Base-by-base conservation (phyloP, 2,329 filamentous ascomycete species). In the Cryphonectria carpinicola region DNA sequence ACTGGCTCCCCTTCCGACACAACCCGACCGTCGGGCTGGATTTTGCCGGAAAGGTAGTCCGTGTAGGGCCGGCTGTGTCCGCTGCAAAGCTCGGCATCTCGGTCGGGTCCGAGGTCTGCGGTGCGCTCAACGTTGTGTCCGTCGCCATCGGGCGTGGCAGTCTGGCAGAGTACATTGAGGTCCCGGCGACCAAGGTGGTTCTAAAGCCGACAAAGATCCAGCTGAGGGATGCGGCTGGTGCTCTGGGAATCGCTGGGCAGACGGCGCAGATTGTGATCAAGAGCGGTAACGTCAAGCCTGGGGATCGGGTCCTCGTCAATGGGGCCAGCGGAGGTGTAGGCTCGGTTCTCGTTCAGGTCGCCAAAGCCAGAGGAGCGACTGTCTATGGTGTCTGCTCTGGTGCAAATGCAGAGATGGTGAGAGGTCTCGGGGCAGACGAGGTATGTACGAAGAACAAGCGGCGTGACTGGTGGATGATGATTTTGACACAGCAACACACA, bases 311-410 rank as follows among this genome's bases (percentile, higher is more conserved):
- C 49, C 74, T 87, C 63, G 78, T 87, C 4, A 85, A 86, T 72
- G 85, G 84, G 4, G 86, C 84, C 28, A 86, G 84, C 73, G 85
- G 85, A 0, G 85, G 84, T 17, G 82, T 87, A 7, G 85, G 85
- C 17, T 80, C 80, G 28, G 74, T 86, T 65, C 78, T 81, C 1
- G 77, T 86, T 63, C 85, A 87, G 77, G 81, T 85, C n/a, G 72
- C 78, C 74, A 79, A 84, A 72, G 79, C 82, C 56, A 72, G 78
- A 66, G 76, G 78, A 0, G 85, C 84, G 3, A 76, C 78, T 65
- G 81, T 88, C 1, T 82, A 82, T 1, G 86, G 78, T 0, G 81
- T 87, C 14, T 88, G 86, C 75, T 86, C 84, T 1, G 81, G 77
- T 1, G 78, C 74, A 60, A 88, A 87, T 64, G 79, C 75, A 6